Evolutionary conservation across 2,329 filamentous ascomycete species (phyloP).

Genomic region (Peltaster fructicola): DNA sequence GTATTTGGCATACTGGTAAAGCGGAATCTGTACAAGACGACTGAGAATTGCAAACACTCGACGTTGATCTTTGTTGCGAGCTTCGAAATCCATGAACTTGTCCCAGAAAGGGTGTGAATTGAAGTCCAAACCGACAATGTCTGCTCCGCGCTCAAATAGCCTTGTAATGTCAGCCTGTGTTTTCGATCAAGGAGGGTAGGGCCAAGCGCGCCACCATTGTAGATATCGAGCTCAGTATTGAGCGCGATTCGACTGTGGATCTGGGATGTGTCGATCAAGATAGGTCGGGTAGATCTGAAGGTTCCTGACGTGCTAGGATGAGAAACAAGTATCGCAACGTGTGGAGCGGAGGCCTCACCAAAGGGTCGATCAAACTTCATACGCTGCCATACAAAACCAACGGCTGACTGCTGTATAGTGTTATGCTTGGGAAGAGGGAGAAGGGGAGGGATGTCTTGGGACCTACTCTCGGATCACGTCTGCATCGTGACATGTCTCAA

Average conservation of each 20-base stretch:
- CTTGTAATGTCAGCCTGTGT: constrained; percentile 31
- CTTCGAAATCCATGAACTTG: constrained; percentile 95
- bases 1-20: constrained; percentile 91
- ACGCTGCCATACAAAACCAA: constrained; percentile 6
- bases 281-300: too few relatives aligned
- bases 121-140: constrained; percentile 78
- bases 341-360: constrained; percentile 15
- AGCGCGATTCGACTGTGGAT: too few relatives aligned
- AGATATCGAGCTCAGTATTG: too few relatives aligned
- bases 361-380: constrained; percentile 2
- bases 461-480: constrained; percentile 99
- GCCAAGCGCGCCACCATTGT: too few relatives aligned
- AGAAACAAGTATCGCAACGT: too few relatives aligned
- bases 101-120: constrained; percentile 95
- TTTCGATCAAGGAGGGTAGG: constrained; percentile 8
- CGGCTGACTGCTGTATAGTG: constrained; percentile 4
- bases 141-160: constrained; percentile 78
- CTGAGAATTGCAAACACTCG: constrained; percentile 70
- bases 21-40: constrained; percentile 73
- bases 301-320: too few relatives aligned
- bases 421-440: constrained; percentile 20
- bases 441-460: constrained; percentile 45
- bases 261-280: too few relatives aligned
- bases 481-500: constrained; percentile 87
- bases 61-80: constrained; percentile 67